A percentile compares a stretch with the other conserved stretches of the same genome.
phyloP scores from a whole-genome alignment of 371 early-diverging fungal species.

The Haplosporangium sp. region DNA sequence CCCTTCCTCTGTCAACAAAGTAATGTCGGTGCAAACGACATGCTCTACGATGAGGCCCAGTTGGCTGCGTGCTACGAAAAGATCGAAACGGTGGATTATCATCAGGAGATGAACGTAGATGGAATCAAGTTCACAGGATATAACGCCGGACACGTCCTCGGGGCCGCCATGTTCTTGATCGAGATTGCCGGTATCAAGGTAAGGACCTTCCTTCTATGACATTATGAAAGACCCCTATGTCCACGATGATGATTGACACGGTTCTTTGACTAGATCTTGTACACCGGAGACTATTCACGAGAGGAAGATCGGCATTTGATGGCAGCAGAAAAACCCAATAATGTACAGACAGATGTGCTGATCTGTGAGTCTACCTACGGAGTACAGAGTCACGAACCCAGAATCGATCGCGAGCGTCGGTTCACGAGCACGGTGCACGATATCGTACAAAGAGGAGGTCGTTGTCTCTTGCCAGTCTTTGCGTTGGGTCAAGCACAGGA shows the following conservation, averaged over 20 bases:
- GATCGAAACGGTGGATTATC: slow-evolving; percentile 98
- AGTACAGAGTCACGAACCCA: slow-evolving; percentile 97
- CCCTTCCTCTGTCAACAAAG: slow-evolving; percentile 49
- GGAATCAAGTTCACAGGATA: slow-evolving; percentile 97
- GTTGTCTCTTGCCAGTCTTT: slow-evolving; percentile 99
- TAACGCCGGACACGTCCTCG: slow-evolving; percentile 99
- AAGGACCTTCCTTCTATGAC: background rate
- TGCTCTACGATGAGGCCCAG: slow-evolving; percentile 97
- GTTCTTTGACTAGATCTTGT: slow-evolving; percentile 73
- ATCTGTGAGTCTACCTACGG: slow-evolving; percentile 99
- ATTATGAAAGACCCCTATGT: too few species aligned
- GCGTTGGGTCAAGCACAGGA: slow-evolving; percentile 99
- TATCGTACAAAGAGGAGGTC: slow-evolving; percentile 96
- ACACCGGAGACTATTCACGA: slow-evolving; percentile 99
- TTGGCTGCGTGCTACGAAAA: slow-evolving; percentile 91
- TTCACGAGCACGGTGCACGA: slow-evolving; percentile 94
- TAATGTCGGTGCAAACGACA: slow-evolving; percentile 87
- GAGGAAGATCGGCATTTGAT: slow-evolving; percentile 99
- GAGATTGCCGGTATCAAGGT: slow-evolving; percentile 97
- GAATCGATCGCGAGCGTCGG: slow-evolving; percentile 94
- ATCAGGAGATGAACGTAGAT: slow-evolving; percentile 96
- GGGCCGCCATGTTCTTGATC: slow-evolving; percentile 99
- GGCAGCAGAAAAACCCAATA: slow-evolving; percentile 96
- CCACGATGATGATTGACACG: background rate
- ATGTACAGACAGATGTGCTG: slow-evolving; percentile 89